A percentile compares a stretch with the other conserved stretches of the same genome.
Conservation (phyloP, 371 early-diverging fungal species). For the Actinomortierella ambigua region DNA sequence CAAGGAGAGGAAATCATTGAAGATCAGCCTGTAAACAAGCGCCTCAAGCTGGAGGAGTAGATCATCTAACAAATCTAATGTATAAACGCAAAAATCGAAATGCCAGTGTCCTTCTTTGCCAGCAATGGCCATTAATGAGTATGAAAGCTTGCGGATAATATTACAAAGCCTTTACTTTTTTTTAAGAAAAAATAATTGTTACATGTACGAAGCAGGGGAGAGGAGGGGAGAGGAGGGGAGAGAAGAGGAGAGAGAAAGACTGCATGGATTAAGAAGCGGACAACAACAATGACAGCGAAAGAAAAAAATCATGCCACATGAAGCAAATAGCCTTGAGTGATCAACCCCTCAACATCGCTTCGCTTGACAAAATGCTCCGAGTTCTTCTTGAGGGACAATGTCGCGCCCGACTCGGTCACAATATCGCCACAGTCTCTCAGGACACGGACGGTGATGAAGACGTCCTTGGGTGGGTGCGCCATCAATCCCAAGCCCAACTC, state of each 20-base stretch:
- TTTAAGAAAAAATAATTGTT: too few relatives aligned
- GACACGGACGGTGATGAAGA: constrained; percentile 89
- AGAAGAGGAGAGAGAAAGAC: too few relatives aligned
- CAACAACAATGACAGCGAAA: neutral
- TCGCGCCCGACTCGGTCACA: constrained; percentile 79
- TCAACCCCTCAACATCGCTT: constrained; percentile 88
- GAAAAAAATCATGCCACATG: constrained; percentile 55
- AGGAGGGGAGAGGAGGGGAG: too few relatives aligned
- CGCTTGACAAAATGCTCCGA: constrained; percentile 85
- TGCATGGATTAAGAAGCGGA: too few relatives aligned
- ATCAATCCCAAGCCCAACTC: constrained; percentile 69
- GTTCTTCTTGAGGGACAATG: constrained; percentile 69
- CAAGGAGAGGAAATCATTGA: constrained; percentile 31
- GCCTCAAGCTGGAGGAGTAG: constrained; percentile 25
- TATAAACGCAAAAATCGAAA: too few relatives aligned
- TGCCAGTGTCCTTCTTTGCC: too few relatives aligned
- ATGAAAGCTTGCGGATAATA: too few relatives aligned
- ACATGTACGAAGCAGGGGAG: too few relatives aligned
- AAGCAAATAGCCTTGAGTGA: constrained; percentile 80
- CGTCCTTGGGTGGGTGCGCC: constrained; percentile 86
- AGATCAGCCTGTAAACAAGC: constrained; percentile 39
- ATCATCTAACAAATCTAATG: too few relatives aligned
- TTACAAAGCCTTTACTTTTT: too few relatives aligned
- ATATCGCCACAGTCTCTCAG: constrained; percentile 88
- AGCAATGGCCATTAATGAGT: too few relatives aligned